Evolutionary conservation across 208 protist species (phyloP), one percentile per base, ranked within the genome.

Genomic region (Herpetomonas samuelpessoai): DNA sequence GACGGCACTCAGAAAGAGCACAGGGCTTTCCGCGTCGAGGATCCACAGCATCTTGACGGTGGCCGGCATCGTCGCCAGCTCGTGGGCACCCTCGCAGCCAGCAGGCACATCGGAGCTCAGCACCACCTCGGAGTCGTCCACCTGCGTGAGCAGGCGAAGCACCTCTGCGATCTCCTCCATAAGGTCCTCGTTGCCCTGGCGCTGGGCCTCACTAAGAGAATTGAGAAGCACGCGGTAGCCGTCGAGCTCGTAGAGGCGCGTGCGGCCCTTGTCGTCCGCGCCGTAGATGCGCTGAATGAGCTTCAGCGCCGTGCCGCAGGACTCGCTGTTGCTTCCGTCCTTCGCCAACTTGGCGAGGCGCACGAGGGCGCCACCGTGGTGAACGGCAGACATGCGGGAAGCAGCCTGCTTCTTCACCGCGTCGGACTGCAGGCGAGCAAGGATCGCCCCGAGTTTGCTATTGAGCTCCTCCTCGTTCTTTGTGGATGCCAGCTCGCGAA

Each of bases 1-100:
- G 30, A 91, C 63, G n/a, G 88, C 83, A 44, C 65, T 80, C 24
- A 95, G 76, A 57, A 95, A 89, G 25, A 78, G 49, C 28, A 86
- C 75, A n/a, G 84, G 71, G 63, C 81, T 78, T 28, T 83, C 74
- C 1, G 79, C 71, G 70, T 95, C 85, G 28, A 95, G 75, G 55
- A 95, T 83, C 60, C 84, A 79, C n/a, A 95, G 76, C 85, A 95
- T 95, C 66, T 91, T 92, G 58, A 79, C 80, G 7, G 81, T 89
- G 26, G 88, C 79, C 52, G 88, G 83, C 62, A 87, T 75, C 60
- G 61, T 75, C 14, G 88, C 85, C 41, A 95, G 65, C 12, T 72
- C 68, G 45, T 87, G 76, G 18, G 83, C 75, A 4, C 88, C 84
- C 56, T 91, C 83, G 38, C 81, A 49, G 25, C 88, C 88, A 12